These are phyloP conservation scores for Cercospora brassicicola DNA, from an alignment of 2,329 filamentous ascomycete genomes.

Conservation along the genomic window DNA sequence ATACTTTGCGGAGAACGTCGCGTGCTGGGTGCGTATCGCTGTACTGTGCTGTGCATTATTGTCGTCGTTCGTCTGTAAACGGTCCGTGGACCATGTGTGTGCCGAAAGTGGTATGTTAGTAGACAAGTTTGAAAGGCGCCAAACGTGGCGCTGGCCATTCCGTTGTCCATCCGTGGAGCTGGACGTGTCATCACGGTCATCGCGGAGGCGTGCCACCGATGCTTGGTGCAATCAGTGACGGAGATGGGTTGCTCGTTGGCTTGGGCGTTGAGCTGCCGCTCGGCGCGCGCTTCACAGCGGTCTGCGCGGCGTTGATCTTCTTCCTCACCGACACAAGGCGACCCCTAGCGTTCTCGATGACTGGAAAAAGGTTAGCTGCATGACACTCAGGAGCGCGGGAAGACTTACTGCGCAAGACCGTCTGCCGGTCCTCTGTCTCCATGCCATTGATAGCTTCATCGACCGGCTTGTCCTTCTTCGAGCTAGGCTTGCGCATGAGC, in stretches of 20 bases:
- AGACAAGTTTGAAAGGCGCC: not conserved
- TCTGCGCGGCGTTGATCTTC: constrained; percentile 46
- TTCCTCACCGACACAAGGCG: constrained; percentile 47
- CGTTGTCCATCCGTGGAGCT: not conserved
- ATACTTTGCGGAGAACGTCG: not conserved
- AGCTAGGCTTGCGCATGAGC: constrained; percentile 48
- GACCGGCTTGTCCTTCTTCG: constrained; percentile 49
- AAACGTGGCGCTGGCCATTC: not conserved
- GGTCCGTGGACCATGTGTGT: not conserved
- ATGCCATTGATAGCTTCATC: constrained; percentile 54
- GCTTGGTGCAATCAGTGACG: constrained; percentile 18
- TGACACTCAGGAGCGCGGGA: not conserved
- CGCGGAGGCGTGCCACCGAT: constrained; percentile 26
- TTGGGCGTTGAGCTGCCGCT: constrained; percentile 25
- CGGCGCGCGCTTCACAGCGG: constrained; percentile 33
- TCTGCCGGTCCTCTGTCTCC: constrained; percentile 70
- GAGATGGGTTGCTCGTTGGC: constrained; percentile 19
- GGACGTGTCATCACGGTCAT: constrained; percentile 8
- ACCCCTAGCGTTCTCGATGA: constrained; percentile 48
- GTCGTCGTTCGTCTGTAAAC: not conserved
- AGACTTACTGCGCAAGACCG: constrained; percentile 71
- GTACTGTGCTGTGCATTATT: not conserved
- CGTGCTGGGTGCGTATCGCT: not conserved
- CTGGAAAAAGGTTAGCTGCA: constrained; percentile 38
- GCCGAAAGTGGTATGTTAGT: constrained; percentile 1